phyloP scores from a whole-genome alignment of 371 early-diverging fungal genomes.

The Rhizopus arrhizus region DNA sequence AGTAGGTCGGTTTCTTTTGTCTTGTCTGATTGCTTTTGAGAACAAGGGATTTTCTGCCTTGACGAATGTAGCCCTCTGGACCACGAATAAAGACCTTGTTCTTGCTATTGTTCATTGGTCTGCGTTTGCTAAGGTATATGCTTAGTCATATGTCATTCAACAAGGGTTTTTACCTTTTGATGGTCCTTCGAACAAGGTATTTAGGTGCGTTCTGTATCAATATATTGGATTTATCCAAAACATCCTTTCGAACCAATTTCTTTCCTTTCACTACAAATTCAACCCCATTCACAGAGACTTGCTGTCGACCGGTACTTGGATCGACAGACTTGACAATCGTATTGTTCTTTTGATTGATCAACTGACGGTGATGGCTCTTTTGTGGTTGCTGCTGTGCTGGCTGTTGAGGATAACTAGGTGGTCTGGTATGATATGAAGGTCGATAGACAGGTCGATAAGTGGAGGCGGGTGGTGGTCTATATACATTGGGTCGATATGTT shows the following conservation, averaged over 20 bases:
- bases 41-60: slow-evolving; percentile 42
- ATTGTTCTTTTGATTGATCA: slow-evolving; percentile 7
- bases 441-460: not conserved
- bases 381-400: slow-evolving; percentile 9
- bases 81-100: slow-evolving; percentile 35
- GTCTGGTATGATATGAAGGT: not conserved
- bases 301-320: slow-evolving; percentile 31
- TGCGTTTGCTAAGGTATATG: not conserved
- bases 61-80: slow-evolving; percentile 48
- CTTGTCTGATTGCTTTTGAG: slow-evolving; percentile 21
- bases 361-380: slow-evolving; percentile 20
- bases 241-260: slow-evolving; percentile 42
- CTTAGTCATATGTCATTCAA: not conserved
- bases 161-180: slow-evolving; percentile 24
- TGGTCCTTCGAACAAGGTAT: slow-evolving; percentile 14
- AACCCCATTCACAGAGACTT: slow-evolving; percentile 47
- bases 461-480: not conserved
- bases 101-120: slow-evolving; percentile 20
- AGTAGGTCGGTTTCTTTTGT: slow-evolving; percentile 25
- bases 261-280: slow-evolving; percentile 49
- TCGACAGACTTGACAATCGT: slow-evolving; percentile 16
- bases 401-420: slow-evolving; percentile 4
- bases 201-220: slow-evolving; percentile 22
- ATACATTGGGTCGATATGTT: slow-evolving; percentile 6
- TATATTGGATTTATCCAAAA: slow-evolving; percentile 17